Evolutionary conservation across 371 early-diverging fungal species (phyloP), one percentile per base, ranked within the genome.

Genomic region (Sporodiniella umbellata): DNA sequence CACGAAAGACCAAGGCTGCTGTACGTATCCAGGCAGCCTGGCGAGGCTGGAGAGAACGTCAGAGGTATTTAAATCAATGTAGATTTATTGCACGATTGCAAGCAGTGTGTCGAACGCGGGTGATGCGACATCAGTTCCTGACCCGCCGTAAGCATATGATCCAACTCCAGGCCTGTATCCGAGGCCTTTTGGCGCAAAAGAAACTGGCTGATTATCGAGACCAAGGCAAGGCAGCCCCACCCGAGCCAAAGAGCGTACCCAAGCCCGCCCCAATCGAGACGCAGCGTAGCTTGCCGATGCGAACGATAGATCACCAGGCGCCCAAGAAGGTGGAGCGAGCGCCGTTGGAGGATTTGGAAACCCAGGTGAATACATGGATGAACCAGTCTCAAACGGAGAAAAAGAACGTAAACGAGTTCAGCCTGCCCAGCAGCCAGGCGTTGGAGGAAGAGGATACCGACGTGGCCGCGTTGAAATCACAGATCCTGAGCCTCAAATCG

Each of bases 231-330:
- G n/a, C n/a, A n/a, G n/a, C n/a, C n/a, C n/a, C n/a, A n/a, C n/a
- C n/a, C n/a, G n/a, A n/a, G n/a, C 93, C 17, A 92, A 92, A 4
- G 89, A 83, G 39, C 95, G 94, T 62, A 81, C 95, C 64, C 90
- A 94, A 67, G 93, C 35, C n/a, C 35, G 4, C 4, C 12, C n/a
- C n/a, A 35, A 6, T 35, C 5, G 35, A 28, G 30, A 28, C 30
- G 10, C 10, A 28, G 30, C 30, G 30, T 28, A 4, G 10, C 10
- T 28, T 28, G 30, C 4, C 10, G 4, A 4, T 28, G 30, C 4
- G 30, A 10, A 28, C 30, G 10, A 28, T 28, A 28, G 30, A 28
- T 10, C 4, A 28, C 7, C 4, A 28, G 10, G 4, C 10, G 4
- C 7, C 7, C 30, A 28, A 28, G 30, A 28, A 28, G 10, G 10